Evolutionary conservation across 805 yeast genomes (phyloP).

Genomic region (Wickerhamomyces ciferrii): DNA sequence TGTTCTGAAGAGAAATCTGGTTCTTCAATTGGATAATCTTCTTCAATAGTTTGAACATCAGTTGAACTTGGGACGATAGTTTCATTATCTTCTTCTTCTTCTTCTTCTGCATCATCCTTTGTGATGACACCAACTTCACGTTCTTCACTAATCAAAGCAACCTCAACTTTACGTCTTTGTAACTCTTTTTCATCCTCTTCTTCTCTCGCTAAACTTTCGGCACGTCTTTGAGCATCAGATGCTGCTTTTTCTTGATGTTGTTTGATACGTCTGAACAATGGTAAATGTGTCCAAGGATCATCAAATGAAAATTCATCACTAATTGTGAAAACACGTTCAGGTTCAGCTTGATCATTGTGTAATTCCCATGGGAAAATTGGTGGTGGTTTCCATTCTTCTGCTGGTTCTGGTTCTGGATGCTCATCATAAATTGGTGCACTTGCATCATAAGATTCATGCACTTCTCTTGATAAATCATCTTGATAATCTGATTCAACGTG

Average conservation of each 20-base stretch:
- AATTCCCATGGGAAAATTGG: slow-evolving; percentile 28
- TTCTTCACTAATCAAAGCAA: slow-evolving; percentile 16
- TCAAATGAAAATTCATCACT: slow-evolving; percentile 4
- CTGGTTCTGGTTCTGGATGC: not conserved
- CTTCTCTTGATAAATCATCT: not conserved
- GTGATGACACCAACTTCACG: slow-evolving; percentile 2
- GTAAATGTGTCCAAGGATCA: slow-evolving; percentile 15
- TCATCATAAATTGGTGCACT: not conserved
- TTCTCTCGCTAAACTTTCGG: slow-evolving; percentile 1
- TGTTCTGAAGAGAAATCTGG: not conserved
- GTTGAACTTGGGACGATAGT: not conserved
- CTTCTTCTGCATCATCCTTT: not conserved
- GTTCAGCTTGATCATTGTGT: slow-evolving; percentile 6
- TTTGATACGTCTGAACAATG: slow-evolving; percentile 18
- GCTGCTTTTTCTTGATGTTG: slow-evolving; percentile 4
- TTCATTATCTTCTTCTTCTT: not conserved
- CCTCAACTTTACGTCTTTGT: slow-evolving; percentile 5
- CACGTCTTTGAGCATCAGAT: not conserved
- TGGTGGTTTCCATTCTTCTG: slow-evolving; percentile 11
- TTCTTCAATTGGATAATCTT: not conserved
- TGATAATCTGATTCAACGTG: not conserved
- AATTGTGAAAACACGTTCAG: slow-evolving; percentile 19
- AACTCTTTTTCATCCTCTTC: slow-evolving; percentile 6
- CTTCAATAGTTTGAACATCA: not conserved
- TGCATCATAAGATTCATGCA: not conserved